Evolutionary conservation across 1,139 yeast species (phyloP).

Genomic region (Debaryomyces udenii): DNA sequence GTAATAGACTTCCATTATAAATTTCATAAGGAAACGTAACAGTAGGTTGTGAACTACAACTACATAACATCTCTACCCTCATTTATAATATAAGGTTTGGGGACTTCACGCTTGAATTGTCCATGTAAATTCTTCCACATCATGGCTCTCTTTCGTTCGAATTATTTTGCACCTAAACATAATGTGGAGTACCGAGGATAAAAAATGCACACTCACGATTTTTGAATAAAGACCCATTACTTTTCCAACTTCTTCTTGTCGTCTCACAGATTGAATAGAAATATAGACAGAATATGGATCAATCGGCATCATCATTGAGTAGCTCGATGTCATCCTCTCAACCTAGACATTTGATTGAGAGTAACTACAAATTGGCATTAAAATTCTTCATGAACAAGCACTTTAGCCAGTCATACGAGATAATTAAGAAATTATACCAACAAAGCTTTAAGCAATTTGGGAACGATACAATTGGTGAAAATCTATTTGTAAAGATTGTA

Average conservation of each 20-base stretch:
- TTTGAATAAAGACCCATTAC: no score
- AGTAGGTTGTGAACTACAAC: no score
- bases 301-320: slow-evolving; percentile 4
- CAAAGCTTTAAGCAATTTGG: slow-evolving; percentile 25
- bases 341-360: slow-evolving; percentile 18
- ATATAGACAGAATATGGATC: slow-evolving; percentile 2
- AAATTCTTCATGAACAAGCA: slow-evolving; percentile 46
- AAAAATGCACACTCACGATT: neutral
- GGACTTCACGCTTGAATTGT: no score
- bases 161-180: no score
- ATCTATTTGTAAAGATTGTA: slow-evolving; percentile 36
- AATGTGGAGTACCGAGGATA: neutral
- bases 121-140: no score
- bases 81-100: no score
- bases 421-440: slow-evolving; percentile 29
- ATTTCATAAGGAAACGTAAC: no score
- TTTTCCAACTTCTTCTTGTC: no score
- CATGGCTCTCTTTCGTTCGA: no score
- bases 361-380: slow-evolving; percentile 39
- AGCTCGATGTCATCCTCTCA: slow-evolving; percentile 8
- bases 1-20: no score
- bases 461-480: slow-evolving; percentile 31
- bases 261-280: neutral
- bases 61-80: no score
- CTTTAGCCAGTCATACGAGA: slow-evolving; percentile 36